Conservation (phyloP, 148 eudicot species). For the Oxyria digyna region DNA sequence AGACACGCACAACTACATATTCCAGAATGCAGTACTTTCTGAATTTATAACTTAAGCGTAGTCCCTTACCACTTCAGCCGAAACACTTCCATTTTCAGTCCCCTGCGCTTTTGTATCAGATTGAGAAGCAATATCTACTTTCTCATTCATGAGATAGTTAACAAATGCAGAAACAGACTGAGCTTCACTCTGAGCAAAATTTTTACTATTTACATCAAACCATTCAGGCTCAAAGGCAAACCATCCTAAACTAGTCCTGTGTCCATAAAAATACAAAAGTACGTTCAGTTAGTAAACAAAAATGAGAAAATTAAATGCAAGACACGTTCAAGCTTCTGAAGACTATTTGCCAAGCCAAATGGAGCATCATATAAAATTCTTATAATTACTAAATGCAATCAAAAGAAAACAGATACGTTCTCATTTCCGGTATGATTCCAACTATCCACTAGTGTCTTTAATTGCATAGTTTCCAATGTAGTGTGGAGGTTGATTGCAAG, state of each 20-base stretch:
- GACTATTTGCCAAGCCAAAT: neutral
- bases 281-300: neutral
- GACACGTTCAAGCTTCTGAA: neutral
- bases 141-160: slow-evolving; percentile 60
- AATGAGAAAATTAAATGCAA: neutral
- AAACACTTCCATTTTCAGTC: slow-evolving; percentile 57
- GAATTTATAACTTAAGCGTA: neutral
- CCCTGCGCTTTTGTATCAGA: slow-evolving; percentile 52
- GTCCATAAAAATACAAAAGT: slow-evolving; percentile 6
- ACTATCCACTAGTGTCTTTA: neutral
- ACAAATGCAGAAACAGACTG: slow-evolving; percentile 77
- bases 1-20: neutral
- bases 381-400: neutral
- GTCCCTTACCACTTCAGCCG: slow-evolving; percentile 51
- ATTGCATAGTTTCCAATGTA: neutral
- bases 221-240: slow-evolving; percentile 90
- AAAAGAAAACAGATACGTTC: neutral
- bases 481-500: neutral
- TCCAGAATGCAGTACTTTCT: neutral
- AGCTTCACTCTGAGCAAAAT: slow-evolving; percentile 83
- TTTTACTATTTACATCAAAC: slow-evolving; percentile 63
- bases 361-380: neutral
- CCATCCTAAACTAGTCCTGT: slow-evolving; percentile 91
- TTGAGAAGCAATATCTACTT: slow-evolving; percentile 26
- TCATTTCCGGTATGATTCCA: neutral